phyloP scores from a whole-genome alignment of 352 stramenopile species.

The Thalassiosira hispida region DNA sequence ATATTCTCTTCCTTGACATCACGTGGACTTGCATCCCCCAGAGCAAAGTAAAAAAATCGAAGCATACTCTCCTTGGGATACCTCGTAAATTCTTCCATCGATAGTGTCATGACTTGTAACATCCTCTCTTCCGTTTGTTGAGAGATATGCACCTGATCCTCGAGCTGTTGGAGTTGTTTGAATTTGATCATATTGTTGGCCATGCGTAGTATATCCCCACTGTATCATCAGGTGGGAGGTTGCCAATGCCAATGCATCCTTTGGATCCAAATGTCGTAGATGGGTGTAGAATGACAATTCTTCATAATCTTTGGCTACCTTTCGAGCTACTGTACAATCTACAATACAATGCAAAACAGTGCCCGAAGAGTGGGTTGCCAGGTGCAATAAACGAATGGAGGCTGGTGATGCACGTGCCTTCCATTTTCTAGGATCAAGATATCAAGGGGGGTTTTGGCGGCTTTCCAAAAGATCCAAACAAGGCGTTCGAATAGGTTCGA shows the following conservation, averaged over 20 bases:
- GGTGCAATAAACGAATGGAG: no score
- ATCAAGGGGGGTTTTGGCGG: no score
- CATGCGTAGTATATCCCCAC: constrained; percentile 29
- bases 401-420: no score
- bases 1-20: constrained; percentile 33
- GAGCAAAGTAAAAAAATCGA: constrained; percentile 30
- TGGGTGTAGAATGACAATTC: constrained; percentile 23
- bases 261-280: constrained; percentile 12
- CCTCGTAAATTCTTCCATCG: constrained; percentile 32
- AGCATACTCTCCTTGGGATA: not conserved
- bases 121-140: not conserved
- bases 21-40: not conserved
- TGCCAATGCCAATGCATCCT: constrained; percentile 11
- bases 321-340: no score
- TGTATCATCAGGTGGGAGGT: constrained; percentile 24
- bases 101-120: constrained; percentile 36
- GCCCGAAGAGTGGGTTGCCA: no score
- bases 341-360: no score
- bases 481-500: no score
- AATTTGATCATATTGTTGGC: constrained; percentile 34
- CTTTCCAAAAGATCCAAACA: no score
- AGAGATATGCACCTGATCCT: not conserved
- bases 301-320: no score
- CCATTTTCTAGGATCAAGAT: no score
- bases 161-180: not conserved